Percentiles rank a stretch among this genome's conserved stretches.
Conservation (phyloP, 2,329 filamentous ascomycete genomes). For the Plectosphaerella plurivora region DNA sequence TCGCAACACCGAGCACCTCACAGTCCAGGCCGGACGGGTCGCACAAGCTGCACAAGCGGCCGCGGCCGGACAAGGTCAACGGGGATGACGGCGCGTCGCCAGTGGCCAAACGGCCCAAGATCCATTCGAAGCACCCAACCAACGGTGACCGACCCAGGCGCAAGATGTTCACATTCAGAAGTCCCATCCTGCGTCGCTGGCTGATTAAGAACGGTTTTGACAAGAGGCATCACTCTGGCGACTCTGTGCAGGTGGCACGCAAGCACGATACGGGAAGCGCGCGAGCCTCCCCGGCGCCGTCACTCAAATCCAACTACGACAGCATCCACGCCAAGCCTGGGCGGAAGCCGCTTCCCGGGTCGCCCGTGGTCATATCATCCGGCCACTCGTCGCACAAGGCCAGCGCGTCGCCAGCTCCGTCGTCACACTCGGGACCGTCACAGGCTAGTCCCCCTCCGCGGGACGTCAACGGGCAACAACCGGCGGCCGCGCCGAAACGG, state of each 20-base stretch:
- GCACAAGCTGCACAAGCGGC: slow-evolving; percentile 25
- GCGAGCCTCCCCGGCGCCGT: slow-evolving; percentile 16
- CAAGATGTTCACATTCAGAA: slow-evolving; percentile 1
- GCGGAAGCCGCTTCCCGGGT: slow-evolving; percentile 22
- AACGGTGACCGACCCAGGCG: not conserved
- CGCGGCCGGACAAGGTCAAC: slow-evolving; percentile 31
- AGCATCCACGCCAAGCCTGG: slow-evolving; percentile 28
- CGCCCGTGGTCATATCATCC: slow-evolving; percentile 2
- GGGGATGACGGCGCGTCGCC: slow-evolving; percentile 25
- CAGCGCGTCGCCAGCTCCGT: slow-evolving; percentile 2
- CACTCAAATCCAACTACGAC: slow-evolving; percentile 17
- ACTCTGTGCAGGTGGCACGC: slow-evolving; percentile 8
- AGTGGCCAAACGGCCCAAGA: slow-evolving; percentile 33
- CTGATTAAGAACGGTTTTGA: slow-evolving; percentile 23
- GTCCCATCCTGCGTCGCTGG: slow-evolving; percentile 3
- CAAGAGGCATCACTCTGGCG: not conserved
- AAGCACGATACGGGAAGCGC: slow-evolving; percentile 6
- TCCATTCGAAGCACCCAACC: slow-evolving; percentile 4
- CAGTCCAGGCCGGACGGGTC: slow-evolving; percentile 9
- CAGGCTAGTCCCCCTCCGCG: not conserved
- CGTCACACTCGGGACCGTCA: not conserved
- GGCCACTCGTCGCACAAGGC: slow-evolving; percentile 4
- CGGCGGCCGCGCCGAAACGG: slow-evolving; percentile 7
- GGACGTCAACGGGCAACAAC: slow-evolving; percentile 3
- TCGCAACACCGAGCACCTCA: not conserved